Evolutionary conservation across 306 rosid genomes (phyloP), one percentile per base, ranked within the genome.

Genomic region (Oxytropis ochrocephala): DNA sequence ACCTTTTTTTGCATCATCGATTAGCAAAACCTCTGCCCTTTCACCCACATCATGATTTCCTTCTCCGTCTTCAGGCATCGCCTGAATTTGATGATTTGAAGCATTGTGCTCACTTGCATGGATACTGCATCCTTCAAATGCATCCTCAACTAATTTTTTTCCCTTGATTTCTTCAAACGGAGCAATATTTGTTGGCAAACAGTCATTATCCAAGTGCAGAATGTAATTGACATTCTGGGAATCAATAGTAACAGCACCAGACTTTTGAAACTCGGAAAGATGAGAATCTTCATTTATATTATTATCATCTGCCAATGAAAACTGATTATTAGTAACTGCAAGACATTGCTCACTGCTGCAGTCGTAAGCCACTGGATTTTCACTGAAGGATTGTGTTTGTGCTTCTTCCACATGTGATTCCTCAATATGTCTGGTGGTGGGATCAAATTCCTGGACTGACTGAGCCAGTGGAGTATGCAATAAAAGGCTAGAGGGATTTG

Each of bases 261-360:
- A 27, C 16, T 68, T 70, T 70, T 69, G 86, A 78, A 75, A 49
- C 59, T 71, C 82, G n/a, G 64, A 52, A 78, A 67, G 55, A 42
- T 42, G 76, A 49, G 60, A 74, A 71, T 67, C 74, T 46, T 71
- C 76, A 62, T 67, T 69, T 29, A 16, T 16, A 51, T 70, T 78
- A 58, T 49, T 63, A 52, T 61, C 69, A 44, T 29, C 77, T 32
- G 27, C 70, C 43, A 67, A 50, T 24, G 39, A 29, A 68, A 64
- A 47, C 55, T 63, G 77, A 21, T 65, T 49, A 18, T 39, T 48
- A n/a, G 56, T 36, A 19, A 55, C 67, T 41, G 63, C 63, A 73
- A 30, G 56, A 71, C 53, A 54, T 10, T 32, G 36, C 17, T 64
- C 32, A 53, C 36, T 43, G 66, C 38, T 53, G 58, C 78, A 8